Base-by-base conservation (phyloP, 139 green algal species). In the Prasinococcaceae sp. region DNA sequence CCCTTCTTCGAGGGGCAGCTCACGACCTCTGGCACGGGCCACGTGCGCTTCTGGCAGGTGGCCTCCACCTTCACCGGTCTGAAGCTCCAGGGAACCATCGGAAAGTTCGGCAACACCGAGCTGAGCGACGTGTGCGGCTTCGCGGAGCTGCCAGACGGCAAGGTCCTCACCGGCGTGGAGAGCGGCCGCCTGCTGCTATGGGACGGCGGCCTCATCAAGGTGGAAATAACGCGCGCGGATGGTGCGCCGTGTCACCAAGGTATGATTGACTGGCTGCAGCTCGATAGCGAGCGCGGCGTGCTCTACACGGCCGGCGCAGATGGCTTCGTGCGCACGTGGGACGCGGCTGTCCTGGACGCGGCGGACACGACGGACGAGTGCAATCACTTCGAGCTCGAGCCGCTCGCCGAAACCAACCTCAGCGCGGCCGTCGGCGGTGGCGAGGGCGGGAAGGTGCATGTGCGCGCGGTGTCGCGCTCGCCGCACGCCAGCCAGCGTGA, bases 21-120 rank as follows among this genome's bases (percentile, higher is more conserved):
- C 5, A 73, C 66, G 9, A 85, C 76, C 19, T 78, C 50, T 5
- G 79, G 83, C 27, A 82, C 74, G 12, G 79, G 83, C 25, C 83
- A 93, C 66, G 85, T 93, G 43, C 61, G 79, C 2, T 90, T 93
- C 66, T 93, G 83, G 83, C 81, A 77, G 49, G 84, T 89, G 75
- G 81, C 79, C 2, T 48, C 55, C 35, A 88, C 83, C 19, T 93
- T 93, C 72, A 93, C 83, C 35, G 83, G 83, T n/a, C 71, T 88
- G 23, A 93, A 93, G 72, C 78, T 93, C 40, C 79, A 86, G 58
- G 39, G 14, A 25, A 19, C 9, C 14, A 65, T 88, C 10, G 83
- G 83, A 35, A 82, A 82, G 55, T 93, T 90, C 74, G 80, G 80
- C 4, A 63, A 60, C 17, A 60, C 82, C 37, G 78, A 86, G 69